Percentiles rank a stretch among this genome's conserved stretches.
phyloP scores from a whole-genome alignment of 352 stramenopile genomes.

The Globisporangium recalcitrans region DNA sequence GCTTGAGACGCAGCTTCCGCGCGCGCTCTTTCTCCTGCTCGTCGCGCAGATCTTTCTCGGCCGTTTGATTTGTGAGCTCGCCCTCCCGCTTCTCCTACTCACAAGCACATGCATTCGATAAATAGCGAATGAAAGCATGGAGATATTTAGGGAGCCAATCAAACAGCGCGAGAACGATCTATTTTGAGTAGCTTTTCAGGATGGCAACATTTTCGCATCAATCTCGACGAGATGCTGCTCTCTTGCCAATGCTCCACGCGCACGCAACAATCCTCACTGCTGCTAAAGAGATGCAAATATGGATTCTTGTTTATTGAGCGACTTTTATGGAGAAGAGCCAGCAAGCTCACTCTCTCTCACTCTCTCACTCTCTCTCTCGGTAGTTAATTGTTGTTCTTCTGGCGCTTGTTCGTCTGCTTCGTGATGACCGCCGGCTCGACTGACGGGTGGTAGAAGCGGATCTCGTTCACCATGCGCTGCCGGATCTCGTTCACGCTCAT shows the following conservation, averaged over 20 bases:
- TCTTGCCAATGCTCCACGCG: background rate
- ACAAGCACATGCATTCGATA: no score
- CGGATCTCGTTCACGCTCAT: conserved; percentile 79
- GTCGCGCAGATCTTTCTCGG: conserved; percentile 48
- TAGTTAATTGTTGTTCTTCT: conserved; percentile 10
- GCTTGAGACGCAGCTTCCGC: conserved; percentile 36
- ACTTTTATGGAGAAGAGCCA: background rate
- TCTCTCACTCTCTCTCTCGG: background rate
- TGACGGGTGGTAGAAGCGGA: conserved; percentile 70
- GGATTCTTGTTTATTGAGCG: conserved; percentile 10
- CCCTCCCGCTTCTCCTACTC: conserved; percentile 63
- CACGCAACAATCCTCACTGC: background rate
- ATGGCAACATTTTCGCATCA: no score
- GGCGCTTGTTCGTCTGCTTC: conserved; percentile 17
- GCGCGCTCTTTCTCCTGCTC: conserved; percentile 48
- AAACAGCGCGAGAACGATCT: conserved; percentile 3
- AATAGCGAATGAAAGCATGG: conserved; percentile 3
- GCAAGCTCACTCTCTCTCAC: background rate
- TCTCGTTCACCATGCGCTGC: conserved; percentile 74
- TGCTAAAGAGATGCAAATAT: background rate
- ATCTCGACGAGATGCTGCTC: no score
- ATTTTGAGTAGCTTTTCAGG: conserved; percentile 3
- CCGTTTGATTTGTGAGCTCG: conserved; percentile 55
- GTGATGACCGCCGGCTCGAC: conserved; percentile 12
- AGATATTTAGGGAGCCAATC: conserved; percentile 11